A percentile compares a stretch with the other conserved stretches of the same genome.
Evolutionary conservation across 2,329 filamentous ascomycete genomes (phyloP).

Genomic region (Pestalotiopsis fici): DNA sequence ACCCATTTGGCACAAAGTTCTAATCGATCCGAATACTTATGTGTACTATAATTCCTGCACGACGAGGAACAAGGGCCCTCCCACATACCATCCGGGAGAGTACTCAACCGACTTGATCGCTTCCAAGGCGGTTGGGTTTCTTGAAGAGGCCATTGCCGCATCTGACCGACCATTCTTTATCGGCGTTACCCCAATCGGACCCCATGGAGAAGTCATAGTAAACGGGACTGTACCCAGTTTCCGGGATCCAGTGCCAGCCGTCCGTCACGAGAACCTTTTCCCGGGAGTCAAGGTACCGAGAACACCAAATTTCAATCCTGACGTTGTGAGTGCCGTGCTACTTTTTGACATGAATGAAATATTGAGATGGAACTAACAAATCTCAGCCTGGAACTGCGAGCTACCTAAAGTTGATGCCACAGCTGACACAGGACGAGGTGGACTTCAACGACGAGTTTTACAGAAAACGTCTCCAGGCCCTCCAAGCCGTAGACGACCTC

Average conservation of each 20-base stretch:
- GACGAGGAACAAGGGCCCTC: conserved; percentile 55
- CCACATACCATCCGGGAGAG: conserved; percentile 27
- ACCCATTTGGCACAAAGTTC: conserved; percentile 45
- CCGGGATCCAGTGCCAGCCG: conserved; percentile 51
- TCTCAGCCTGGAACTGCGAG: neutral
- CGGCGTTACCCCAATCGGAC: conserved; percentile 7
- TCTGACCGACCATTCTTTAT: conserved; percentile 3
- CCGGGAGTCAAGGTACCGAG: conserved; percentile 59
- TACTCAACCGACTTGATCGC: conserved; percentile 35
- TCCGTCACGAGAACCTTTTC: conserved; percentile 65
- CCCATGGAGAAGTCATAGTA: neutral
- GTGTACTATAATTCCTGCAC: conserved; percentile 67
- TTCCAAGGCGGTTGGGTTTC: neutral
- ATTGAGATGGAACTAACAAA: neutral
- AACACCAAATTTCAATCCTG: conserved; percentile 61
- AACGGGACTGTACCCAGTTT: neutral
- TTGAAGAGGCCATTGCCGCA: neutral
- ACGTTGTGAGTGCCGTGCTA: neutral
- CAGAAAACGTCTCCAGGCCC: conserved; percentile 39
- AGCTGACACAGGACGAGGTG: conserved; percentile 30
- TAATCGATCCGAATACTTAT: conserved; percentile 69
- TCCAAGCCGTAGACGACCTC: conserved; percentile 48
- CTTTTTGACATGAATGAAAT: neutral
- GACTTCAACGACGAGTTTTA: conserved; percentile 40
- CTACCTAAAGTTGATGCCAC: conserved; percentile 22